Conservation (phyloP, 2,329 filamentous ascomycete genomes). For the Monascus ruber region DNA sequence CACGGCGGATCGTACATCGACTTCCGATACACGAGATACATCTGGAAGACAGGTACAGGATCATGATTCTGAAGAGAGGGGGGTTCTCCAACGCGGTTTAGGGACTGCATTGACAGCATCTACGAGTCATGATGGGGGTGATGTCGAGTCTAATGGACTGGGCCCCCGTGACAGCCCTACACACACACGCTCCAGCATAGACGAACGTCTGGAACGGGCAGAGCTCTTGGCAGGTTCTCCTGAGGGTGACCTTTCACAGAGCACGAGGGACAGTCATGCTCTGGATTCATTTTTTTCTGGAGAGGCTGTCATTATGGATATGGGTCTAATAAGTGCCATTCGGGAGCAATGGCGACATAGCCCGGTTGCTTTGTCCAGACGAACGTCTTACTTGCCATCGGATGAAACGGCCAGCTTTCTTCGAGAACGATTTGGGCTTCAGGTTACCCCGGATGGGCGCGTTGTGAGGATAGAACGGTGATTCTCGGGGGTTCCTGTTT, state of each 20-base stretch:
- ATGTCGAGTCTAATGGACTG: slow-evolving; percentile 6
- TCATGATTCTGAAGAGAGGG: slow-evolving; percentile 49
- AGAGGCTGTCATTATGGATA: slow-evolving; percentile 25
- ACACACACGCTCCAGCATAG: slow-evolving; percentile 10
- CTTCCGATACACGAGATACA: slow-evolving; percentile 10
- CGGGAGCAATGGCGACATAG: slow-evolving; percentile 29
- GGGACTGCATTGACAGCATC: slow-evolving; percentile 33
- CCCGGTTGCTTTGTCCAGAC: slow-evolving; percentile 9
- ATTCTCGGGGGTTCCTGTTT: not conserved
- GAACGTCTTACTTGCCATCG: slow-evolving; percentile 17
- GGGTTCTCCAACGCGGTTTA: slow-evolving; percentile 32
- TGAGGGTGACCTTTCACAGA: slow-evolving; percentile 10
- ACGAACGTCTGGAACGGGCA: slow-evolving; percentile 17
- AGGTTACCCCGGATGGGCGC: slow-evolving; percentile 23
- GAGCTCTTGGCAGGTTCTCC: slow-evolving; percentile 24
- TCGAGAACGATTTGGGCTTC: slow-evolving; percentile 26
- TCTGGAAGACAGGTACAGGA: slow-evolving; percentile 32
- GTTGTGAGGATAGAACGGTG: slow-evolving; percentile 18
- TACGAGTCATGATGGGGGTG: slow-evolving; percentile 13
- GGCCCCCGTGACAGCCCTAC: not conserved
- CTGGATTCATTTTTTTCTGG: slow-evolving; percentile 28
- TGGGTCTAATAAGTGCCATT: slow-evolving; percentile 24
- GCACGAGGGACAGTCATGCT: slow-evolving; percentile 20
- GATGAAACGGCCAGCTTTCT: slow-evolving; percentile 26
- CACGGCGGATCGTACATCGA: slow-evolving; percentile 6